phyloP scores from a whole-genome alignment of 768 basidiomycete genomes.

The Hysterangium stoloniferum region DNA sequence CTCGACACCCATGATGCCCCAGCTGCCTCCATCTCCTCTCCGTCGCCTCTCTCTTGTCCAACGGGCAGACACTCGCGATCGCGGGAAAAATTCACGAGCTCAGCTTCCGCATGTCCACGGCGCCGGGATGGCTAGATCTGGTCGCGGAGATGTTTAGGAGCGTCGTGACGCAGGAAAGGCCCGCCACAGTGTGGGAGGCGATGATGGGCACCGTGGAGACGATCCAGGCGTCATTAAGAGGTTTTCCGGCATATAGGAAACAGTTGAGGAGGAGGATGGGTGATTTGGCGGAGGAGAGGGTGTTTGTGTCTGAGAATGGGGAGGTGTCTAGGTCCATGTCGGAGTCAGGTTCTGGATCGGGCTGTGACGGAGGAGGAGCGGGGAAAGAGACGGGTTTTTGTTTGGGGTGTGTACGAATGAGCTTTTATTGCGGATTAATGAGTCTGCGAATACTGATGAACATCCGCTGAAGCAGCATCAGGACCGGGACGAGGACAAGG shows the following conservation, averaged over 20 bases:
- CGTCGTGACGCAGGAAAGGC: too few relatives aligned
- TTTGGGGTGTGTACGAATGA: slow-evolving; percentile 1
- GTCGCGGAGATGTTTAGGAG: too few relatives aligned
- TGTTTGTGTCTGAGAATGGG: not conserved
- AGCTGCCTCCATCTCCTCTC: slow-evolving; percentile 54
- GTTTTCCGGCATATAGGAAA: slow-evolving; percentile 58
- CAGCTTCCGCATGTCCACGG: slow-evolving; percentile 62
- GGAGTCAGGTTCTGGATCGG: too few relatives aligned
- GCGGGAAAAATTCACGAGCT: slow-evolving; percentile 57
- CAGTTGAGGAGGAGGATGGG: slow-evolving; percentile 26
- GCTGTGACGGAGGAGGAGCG: not conserved
- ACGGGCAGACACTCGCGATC: slow-evolving; percentile 56
- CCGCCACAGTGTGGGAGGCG: not conserved
- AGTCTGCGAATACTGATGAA: too few relatives aligned
- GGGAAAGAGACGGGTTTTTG: not conserved
- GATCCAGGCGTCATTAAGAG: slow-evolving; percentile 59
- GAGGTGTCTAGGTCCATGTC: too few relatives aligned
- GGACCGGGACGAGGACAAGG: not conserved
- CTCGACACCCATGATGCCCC: slow-evolving; percentile 50
- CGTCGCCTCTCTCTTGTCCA: slow-evolving; percentile 60
- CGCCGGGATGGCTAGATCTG: slow-evolving; percentile 63
- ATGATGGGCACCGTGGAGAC: slow-evolving; percentile 49
- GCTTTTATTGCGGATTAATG: slow-evolving; percentile 4
- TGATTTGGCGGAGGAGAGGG: slow-evolving; percentile 1
- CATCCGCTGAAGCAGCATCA: not conserved